Conservation (phyloP, 495 filamentous ascomycete genomes). For the Jackrogersella multiformis region DNA sequence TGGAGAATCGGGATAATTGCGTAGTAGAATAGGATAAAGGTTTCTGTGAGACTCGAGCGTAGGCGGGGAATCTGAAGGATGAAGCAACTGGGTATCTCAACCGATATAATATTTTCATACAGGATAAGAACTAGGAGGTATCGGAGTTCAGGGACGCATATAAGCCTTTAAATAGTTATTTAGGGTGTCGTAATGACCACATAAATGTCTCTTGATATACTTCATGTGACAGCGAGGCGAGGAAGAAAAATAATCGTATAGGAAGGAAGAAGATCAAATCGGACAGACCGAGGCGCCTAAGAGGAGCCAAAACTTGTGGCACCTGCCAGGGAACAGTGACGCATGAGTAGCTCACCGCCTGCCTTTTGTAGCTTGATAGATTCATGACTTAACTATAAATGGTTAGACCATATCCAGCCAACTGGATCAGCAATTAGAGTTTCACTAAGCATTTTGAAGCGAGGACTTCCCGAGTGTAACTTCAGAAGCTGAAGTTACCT, state of each 20-base stretch:
- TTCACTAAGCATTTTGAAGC: conserved; percentile 6
- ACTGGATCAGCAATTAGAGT: conserved; percentile 23
- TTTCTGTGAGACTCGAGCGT: conserved; percentile 13
- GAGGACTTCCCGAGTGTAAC: not conserved
- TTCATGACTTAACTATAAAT: not conserved
- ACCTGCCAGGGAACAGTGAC: conserved; percentile 32
- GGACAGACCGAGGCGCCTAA: conserved; percentile 34
- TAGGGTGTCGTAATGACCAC: not conserved
- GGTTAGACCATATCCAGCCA: conserved; percentile 19
- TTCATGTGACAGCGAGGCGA: conserved; percentile 38
- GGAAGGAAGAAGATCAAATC: no score
- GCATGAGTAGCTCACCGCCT: conserved; percentile 37
- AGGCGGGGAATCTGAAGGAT: conserved; percentile 23
- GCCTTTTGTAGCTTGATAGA: not conserved
- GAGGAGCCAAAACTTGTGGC: conserved; percentile 26
- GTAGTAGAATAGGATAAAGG: conserved; percentile 13
- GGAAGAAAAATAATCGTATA: conserved; percentile 5
- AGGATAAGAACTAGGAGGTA: not conserved
- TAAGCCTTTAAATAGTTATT: conserved; percentile 20
- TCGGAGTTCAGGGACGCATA: not conserved
- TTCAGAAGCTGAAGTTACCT: not conserved
- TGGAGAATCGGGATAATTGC: conserved; percentile 17
- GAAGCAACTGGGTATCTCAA: conserved; percentile 35
- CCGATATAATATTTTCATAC: conserved; percentile 31
- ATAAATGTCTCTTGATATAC: conserved; percentile 6